Evolutionary conservation across 306 rosid species (phyloP).

Genomic region (Castanea mollissima): DNA sequence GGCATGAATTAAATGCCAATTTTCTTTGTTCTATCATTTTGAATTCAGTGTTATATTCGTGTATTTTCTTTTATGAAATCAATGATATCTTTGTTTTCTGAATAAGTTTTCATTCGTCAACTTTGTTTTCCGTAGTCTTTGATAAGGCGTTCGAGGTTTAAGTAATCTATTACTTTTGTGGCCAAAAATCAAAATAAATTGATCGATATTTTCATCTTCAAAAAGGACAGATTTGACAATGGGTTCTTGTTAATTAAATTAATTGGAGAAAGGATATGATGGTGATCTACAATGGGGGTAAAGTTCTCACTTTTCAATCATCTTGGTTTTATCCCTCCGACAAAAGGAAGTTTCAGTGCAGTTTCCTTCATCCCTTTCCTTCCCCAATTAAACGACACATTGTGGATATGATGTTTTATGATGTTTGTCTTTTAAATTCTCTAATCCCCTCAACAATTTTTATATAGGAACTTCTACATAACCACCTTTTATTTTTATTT

Average conservation of each 20-base stretch:
- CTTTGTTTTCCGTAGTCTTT: neutral
- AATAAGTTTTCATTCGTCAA: neutral
- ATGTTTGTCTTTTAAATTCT: neutral
- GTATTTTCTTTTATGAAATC: neutral
- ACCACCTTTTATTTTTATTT: no score
- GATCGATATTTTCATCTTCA: neutral
- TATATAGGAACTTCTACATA: no score
- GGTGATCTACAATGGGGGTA: neutral
- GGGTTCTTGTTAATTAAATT: neutral
- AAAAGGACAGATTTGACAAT: neutral
- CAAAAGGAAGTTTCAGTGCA: constrained; percentile 35
- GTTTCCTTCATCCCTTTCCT: constrained; percentile 16
- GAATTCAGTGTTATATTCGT: neutral
- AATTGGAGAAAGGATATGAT: neutral
- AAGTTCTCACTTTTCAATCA: neutral
- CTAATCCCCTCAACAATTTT: neutral
- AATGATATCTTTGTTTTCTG: neutral
- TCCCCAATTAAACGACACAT: neutral
- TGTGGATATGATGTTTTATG: neutral
- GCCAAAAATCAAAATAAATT: neutral
- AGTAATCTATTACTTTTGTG: neutral
- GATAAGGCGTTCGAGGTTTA: neutral
- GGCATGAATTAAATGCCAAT: no score
- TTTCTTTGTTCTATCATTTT: no score
- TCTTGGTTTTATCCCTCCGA: constrained; percentile 7